phyloP scores from a whole-genome alignment of 2,329 filamentous ascomycete species.

The Alternaria incomplexa region DNA sequence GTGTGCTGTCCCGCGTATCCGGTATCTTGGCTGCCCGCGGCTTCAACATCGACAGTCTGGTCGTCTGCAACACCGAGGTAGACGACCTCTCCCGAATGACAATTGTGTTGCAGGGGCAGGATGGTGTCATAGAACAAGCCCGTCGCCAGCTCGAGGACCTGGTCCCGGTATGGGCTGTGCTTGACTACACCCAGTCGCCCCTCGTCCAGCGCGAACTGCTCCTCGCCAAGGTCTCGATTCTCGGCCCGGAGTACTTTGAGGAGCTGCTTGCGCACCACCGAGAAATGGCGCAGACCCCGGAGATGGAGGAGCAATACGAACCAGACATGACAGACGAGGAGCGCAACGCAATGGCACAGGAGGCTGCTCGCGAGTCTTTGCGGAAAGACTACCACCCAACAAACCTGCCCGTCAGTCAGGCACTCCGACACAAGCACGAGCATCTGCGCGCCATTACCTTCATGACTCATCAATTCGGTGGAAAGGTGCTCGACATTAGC shows the following conservation, averaged over 20 bases:
- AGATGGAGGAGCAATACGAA: constrained; percentile 30
- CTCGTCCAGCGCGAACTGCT: constrained; percentile 95
- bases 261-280: constrained; percentile 94
- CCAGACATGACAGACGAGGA: constrained; percentile 40
- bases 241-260: constrained; percentile 98
- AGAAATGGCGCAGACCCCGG: constrained; percentile 72
- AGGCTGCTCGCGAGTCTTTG: constrained; percentile 50
- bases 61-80: constrained; percentile 97
- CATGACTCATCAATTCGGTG: constrained; percentile 95
- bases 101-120: constrained; percentile 93
- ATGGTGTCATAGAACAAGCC: constrained; percentile 96
- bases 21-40: constrained; percentile 94
- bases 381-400: constrained; percentile 83
- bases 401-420: constrained; percentile 83
- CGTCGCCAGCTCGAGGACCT: constrained; percentile 93
- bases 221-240: constrained; percentile 93
- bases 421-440: constrained; percentile 94
- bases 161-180: constrained; percentile 96
- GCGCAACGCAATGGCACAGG: constrained; percentile 36
- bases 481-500: constrained; percentile 97
- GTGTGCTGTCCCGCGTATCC: constrained; percentile 93
- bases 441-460: constrained; percentile 96
- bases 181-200: constrained; percentile 92
- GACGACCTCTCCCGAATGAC: constrained; percentile 98
- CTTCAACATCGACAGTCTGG: constrained; percentile 98